Evolutionary conservation across 2,329 filamentous ascomycete species (phyloP).

Genomic region (Tolypocladium tropicale): DNA sequence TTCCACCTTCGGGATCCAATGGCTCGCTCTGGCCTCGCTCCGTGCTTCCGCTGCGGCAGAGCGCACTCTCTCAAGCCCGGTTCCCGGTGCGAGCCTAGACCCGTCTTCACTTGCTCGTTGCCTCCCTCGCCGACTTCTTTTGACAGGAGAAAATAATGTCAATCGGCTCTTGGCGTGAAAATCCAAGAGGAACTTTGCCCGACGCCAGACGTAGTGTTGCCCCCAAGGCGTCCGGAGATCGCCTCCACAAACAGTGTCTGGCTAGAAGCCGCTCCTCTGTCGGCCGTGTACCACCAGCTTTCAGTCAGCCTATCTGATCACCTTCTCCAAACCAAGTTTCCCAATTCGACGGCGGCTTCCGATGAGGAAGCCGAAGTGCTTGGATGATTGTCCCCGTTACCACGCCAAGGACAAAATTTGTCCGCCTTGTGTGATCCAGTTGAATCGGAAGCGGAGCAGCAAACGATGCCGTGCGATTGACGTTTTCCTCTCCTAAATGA

Average conservation of each 20-base stretch:
- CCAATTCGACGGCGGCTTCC: background rate
- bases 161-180: background rate
- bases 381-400: background rate
- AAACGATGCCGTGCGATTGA: background rate
- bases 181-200: too few species aligned
- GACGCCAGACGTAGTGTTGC: background rate
- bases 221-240: too few species aligned
- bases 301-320: background rate
- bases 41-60: background rate
- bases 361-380: background rate
- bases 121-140: background rate
- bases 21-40: background rate
- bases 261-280: background rate
- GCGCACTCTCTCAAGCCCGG: too few species aligned
- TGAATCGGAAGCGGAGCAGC: too few species aligned
- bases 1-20: background rate
- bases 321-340: background rate
- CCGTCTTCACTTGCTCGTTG: background rate
- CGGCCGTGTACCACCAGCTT: background rate
- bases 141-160: too few species aligned
- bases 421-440: too few species aligned
- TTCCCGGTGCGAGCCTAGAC: too few species aligned
- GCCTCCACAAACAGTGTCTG: background rate
- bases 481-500: background rate
- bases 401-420: background rate